Evolutionary conservation across 176 grass and related monocot species (phyloP).

Genomic region (Lolium multiflorum): DNA sequence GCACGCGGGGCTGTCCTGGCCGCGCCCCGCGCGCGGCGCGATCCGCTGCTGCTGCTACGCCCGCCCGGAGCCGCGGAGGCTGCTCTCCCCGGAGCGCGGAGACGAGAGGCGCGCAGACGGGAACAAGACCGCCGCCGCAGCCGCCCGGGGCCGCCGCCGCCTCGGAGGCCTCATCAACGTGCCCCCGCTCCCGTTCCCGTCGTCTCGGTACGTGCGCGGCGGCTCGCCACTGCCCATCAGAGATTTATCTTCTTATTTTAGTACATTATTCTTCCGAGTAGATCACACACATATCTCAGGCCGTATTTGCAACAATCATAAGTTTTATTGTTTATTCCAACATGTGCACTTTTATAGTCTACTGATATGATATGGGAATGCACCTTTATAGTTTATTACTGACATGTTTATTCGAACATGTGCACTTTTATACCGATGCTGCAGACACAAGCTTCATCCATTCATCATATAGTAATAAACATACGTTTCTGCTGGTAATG

Average conservation of each 20-base stretch:
- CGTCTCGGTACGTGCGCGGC: constrained; percentile 58
- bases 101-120: constrained; percentile 54
- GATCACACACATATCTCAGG: not conserved
- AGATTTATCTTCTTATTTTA: not conserved
- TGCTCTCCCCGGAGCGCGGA: constrained; percentile 51
- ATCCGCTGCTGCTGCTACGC: constrained; percentile 53
- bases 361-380: too few relatives aligned
- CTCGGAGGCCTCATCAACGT: constrained; percentile 33
- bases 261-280: not conserved
- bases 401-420: constrained; percentile 30
- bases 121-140: constrained; percentile 45
- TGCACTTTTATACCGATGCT: constrained; percentile 25
- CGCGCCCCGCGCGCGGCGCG: not conserved
- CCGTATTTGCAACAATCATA: constrained; percentile 21
- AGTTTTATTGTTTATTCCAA: constrained; percentile 20
- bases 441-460: constrained; percentile 28
- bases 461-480: not conserved
- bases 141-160: constrained; percentile 44
- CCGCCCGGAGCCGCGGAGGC: constrained; percentile 42
- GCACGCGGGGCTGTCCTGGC: constrained; percentile 4
- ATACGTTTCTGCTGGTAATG: not conserved
- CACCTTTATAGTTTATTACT: too few relatives aligned
- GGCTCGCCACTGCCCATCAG: not conserved
- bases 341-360: not conserved
- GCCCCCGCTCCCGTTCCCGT: constrained; percentile 57